Evolutionary conservation across 1,284 basidiomycete genomes (phyloP), one percentile per base, ranked within the genome.

Genomic region (Ganoderma boninense): DNA sequence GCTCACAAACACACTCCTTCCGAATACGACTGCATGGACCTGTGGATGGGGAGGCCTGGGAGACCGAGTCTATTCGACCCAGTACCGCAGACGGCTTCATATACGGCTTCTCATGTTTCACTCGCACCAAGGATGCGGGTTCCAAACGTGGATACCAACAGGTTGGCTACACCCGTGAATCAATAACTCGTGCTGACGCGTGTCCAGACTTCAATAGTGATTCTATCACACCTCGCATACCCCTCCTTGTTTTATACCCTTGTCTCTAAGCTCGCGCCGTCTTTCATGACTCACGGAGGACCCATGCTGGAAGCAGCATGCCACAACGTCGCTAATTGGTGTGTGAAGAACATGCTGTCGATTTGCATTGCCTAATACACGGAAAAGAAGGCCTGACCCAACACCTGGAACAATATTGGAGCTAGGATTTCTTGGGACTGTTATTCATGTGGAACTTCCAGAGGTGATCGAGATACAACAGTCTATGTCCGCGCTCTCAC

Each of bases 91-190:
- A 94, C 74, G 92, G 92, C 0, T 93, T 89, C 75, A 81, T 97
- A 44, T 96, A 97, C 77, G 95, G 95, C 0, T 97, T 90, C 80
- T 92, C 95, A 0, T 89, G 94, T 80, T 96, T 97, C 77, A 89
- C 89, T 23, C 94, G 95, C 79, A 85, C 87, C 71, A 86, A 87
- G 77, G 94, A 97, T 78, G 72, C 87, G 1, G 82, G 85, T 0
- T 92, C 91, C 13, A 93, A 92, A 73, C 86, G 97, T 67, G 96
- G 96, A 4, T 97, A 96, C 80, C 90, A 92, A 76, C 96, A 98
- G 86, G 95, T 95, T 69, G 76, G 83, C 75, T 49, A 54, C 57
- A 23, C 18, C 38, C 40, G 63, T 46, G 32, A 49, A 20, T 68
- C 2, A 6, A 35, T 4, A 32, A 57, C 18, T 18, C 29, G n/a